Evolutionary conservation across 257 asterid species (phyloP), one percentile per base, ranked within the genome.

Genomic region (Capsicum rhomboideum): DNA sequence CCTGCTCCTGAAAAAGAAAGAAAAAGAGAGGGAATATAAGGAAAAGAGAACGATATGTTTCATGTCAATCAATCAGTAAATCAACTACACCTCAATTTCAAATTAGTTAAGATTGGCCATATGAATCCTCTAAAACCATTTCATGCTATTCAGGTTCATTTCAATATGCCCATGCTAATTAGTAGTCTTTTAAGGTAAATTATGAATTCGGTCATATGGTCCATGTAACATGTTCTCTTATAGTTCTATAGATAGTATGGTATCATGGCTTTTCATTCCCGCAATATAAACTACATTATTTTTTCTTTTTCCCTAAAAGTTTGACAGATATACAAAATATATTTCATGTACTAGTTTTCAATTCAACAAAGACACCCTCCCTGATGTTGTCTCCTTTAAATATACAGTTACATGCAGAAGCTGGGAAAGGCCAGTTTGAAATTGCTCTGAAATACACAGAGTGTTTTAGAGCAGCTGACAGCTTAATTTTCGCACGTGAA

Each of bases 351-450:
- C 82, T 58, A 61, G 2, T 26, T 64, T 23, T 40, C 56, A 14
- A 59, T 80, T 59, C 26, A 75, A 82, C 52, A 40, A 84, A 52
- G 14, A 8, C 14, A 1, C 34, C 61, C 14, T 26, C 44, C 4
- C 61, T 83, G 18, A 64, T 74, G 29, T 82, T 86, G 31, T 79
- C 61, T 64, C 37, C 52, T 79, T 85, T 49, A 85, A 83, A 82
- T 69, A 56, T 72, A 21, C 85, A 96, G 99, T 67, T 93, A 80
- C 99, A 96, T 87, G 91, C 99, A 68, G 99, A 96, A 89, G 84
- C 97, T 85, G 99, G 97, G 79, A 87, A 87, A 58, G 99, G 99
- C 44, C 99, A 96, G 86, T 96, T 91, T 89, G 99, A 96, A 85
- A 66, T 94, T 72, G 96, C 92, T 21, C 84, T 92, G 88, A 91